phyloP scores from a whole-genome alignment of 2,329 filamentous ascomycete genomes.

The Bipolaris zeicola region DNA sequence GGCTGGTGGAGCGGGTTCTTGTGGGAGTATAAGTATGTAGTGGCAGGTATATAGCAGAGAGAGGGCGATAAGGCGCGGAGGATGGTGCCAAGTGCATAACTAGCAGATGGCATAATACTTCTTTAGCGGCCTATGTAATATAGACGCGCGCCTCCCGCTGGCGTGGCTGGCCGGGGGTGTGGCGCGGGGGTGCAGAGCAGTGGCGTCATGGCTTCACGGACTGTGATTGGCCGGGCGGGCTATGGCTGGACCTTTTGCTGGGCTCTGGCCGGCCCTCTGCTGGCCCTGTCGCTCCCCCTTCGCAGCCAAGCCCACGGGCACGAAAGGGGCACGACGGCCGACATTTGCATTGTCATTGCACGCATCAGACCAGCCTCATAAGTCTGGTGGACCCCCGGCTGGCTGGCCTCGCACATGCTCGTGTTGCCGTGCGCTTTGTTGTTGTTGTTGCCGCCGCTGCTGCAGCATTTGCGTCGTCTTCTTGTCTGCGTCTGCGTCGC shows the following conservation, averaged over 20 bases:
- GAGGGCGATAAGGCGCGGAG: too few relatives aligned
- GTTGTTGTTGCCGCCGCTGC: constrained; percentile 14
- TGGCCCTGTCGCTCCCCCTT: constrained; percentile 4
- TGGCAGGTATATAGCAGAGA: too few relatives aligned
- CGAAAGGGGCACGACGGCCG: constrained; percentile 37
- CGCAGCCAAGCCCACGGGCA: constrained; percentile 24
- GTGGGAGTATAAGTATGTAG: neutral
- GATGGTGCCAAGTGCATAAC: too few relatives aligned
- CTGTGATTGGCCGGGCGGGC: constrained; percentile 8
- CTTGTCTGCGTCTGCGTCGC: too few relatives aligned
- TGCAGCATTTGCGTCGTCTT: constrained; percentile 11
- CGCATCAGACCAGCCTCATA: constrained; percentile 18
- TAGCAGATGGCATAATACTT: too few relatives aligned
- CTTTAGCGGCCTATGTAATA: too few relatives aligned
- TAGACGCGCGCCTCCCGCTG: neutral
- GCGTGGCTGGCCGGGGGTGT: neutral
- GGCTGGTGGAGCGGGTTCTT: neutral
- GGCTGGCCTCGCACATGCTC: constrained; percentile 4
- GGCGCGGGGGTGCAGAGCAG: neutral
- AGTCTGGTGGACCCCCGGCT: constrained; percentile 18
- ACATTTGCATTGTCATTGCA: constrained; percentile 21
- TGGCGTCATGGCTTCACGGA: neutral
- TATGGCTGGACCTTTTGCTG: too few relatives aligned
- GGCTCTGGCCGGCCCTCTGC: constrained; percentile 1
- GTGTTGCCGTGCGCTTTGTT: constrained; percentile 1